A percentile compares a stretch with the other conserved stretches of the same genome.
Conservation (phyloP, 495 filamentous ascomycete genomes). For the Lichenothelia convexa region DNA sequence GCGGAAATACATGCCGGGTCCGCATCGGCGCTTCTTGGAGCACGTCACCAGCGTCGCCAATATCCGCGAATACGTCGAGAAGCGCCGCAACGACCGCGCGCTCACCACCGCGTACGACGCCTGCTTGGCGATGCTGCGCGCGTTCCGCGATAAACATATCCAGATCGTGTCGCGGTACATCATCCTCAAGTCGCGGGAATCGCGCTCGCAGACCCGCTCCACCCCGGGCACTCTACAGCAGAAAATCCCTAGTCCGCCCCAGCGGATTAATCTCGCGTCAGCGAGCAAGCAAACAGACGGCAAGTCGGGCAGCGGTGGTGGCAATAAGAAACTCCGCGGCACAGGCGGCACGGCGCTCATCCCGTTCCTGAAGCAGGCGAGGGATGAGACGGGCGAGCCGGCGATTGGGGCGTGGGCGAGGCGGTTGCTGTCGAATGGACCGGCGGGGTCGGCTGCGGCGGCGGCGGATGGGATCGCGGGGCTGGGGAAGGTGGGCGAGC, state of each 20-base stretch:
- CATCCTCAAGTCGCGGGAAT: constrained; percentile 48
- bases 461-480: constrained; percentile 15
- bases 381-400: constrained; percentile 89
- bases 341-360: constrained; percentile 88
- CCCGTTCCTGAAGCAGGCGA: constrained; percentile 83
- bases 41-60: constrained; percentile 69
- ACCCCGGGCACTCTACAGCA: constrained; percentile 25
- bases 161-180: constrained; percentile 95
- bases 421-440: constrained; percentile 46
- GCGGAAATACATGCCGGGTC: constrained; percentile 90
- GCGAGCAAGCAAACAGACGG: constrained; percentile 28
- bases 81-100: constrained; percentile 36
- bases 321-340: constrained; percentile 50
- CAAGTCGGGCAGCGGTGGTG: constrained; percentile 21
- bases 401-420: constrained; percentile 70
- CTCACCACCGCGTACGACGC: constrained; percentile 76
- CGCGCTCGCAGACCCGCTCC: constrained; percentile 29
- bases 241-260: constrained; percentile 1
- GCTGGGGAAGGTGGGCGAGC: constrained; percentile 51
- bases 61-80: constrained; percentile 68
- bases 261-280: constrained; percentile 47
- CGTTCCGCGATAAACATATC: constrained; percentile 84
- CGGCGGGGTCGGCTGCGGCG: constrained; percentile 17
- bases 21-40: constrained; percentile 74
- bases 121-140: constrained; percentile 75